Base-by-base conservation (phyloP, 164 flowering plant species). In the Stephania yunnanensis region DNA sequence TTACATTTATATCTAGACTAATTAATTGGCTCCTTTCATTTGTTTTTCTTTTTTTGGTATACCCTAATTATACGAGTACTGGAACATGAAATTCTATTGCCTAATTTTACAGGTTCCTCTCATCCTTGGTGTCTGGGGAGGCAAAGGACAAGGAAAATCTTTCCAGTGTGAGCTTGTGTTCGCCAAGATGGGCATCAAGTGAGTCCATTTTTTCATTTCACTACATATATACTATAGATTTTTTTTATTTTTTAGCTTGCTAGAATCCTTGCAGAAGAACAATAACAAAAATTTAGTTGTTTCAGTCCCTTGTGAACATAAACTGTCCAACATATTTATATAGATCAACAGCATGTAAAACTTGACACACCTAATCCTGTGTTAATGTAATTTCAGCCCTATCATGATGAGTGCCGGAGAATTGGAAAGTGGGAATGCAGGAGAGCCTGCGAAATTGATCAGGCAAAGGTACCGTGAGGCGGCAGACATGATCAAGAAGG, bases 81-180 rank as follows among this genome's bases (percentile, higher is more conserved):
- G n/a, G n/a, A n/a, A n/a, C n/a, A 31, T 31, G 3, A 31, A 31
- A 31, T 31, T 31, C 3, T 3, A 31, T 46, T 64, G 30, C 2
- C 73, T 31, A 5, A 36, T 36, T 76, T 77, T 75, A 58, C 81
- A 88, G 91, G 86, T 88, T 74, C 91, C 88, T 78, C 87, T 87
- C 30, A 86, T 88, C 63, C 71, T 87, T 76, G 91, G 84, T 80
- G 48, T 88, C 29, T 88, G 91, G 88, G 89, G 89, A 84, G 91
- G 89, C 72, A 88, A 87, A 79, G 89, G 89, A 75, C 91, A 88
- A 67, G 89, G 91, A 6, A 88, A 87, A 77, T 85, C 91, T 17
- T 88, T 88, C 87, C 91, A 88, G 70, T 87, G 88, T 80, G 91
- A 88, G 78, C 91, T 88, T 64, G 89, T 88, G 75, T 81, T 85